Evolutionary conservation across 1,284 basidiomycete species (phyloP).

Genomic region (Lignosus rhinocerotis): DNA sequence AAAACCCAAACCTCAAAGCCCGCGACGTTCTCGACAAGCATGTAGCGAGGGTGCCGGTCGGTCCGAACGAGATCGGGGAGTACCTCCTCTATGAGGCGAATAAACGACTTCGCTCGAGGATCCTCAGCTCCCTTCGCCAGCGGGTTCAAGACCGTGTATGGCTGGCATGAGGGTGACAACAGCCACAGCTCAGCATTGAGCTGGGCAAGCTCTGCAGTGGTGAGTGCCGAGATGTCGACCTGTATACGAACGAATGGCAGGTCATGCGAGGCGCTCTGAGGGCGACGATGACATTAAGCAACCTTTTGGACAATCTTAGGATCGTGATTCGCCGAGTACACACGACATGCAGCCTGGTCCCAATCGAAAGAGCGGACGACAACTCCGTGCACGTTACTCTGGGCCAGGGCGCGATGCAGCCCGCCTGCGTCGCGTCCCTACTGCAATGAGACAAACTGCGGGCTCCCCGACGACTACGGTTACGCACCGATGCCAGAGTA

Average conservation of each 20-base stretch:
- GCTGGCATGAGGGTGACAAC: constrained; percentile 77
- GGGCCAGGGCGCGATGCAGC: constrained; percentile 63
- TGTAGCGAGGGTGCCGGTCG: constrained; percentile 49
- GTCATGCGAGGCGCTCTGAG: constrained; percentile 3
- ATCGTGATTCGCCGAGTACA: constrained; percentile 62
- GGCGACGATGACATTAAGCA: constrained; percentile 5
- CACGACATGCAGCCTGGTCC: constrained; percentile 70
- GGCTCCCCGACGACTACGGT: neutral
- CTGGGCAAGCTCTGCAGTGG: constrained; percentile 44
- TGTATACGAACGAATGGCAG: constrained; percentile 28
- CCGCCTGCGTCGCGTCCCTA: constrained; percentile 48
- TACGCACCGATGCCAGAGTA: constrained; percentile 70
- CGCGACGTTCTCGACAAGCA: constrained; percentile 78
- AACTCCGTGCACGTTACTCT: constrained; percentile 43
- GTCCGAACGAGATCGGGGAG: constrained; percentile 54
- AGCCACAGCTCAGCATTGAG: constrained; percentile 65
- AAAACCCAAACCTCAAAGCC: constrained; percentile 67
- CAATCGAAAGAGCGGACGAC: constrained; percentile 73
- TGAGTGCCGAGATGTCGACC: constrained; percentile 64
- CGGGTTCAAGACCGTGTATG: constrained; percentile 76
- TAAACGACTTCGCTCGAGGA: constrained; percentile 73
- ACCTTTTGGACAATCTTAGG: constrained; percentile 51
- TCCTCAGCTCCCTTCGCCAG: constrained; percentile 66
- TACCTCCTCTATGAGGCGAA: constrained; percentile 66
- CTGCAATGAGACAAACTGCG: neutral